A percentile compares a stretch with the other conserved stretches of the same genome.
phyloP scores from a whole-genome alignment of 169 alveolate genomes.

The Cryptosporidium sp. region DNA sequence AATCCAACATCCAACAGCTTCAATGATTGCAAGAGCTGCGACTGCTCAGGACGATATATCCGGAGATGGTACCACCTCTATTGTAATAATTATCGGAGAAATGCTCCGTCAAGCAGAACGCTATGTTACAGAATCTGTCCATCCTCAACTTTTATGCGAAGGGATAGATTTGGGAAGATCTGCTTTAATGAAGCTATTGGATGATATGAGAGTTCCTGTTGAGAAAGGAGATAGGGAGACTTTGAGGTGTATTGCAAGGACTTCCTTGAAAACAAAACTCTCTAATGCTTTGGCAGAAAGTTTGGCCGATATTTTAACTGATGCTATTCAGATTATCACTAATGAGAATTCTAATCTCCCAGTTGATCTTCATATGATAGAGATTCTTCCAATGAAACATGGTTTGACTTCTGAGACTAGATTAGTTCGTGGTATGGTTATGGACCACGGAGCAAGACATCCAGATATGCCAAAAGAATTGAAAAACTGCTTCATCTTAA shows the following conservation, averaged over 20 bases:
- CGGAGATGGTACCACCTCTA: slow-evolving; percentile 99
- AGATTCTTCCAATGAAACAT: slow-evolving; percentile 97
- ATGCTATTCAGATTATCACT: slow-evolving; percentile 89
- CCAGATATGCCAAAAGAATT: slow-evolving; percentile 98
- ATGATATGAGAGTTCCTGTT: slow-evolving; percentile 83
- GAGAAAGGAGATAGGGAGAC: slow-evolving; percentile 90
- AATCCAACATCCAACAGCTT: slow-evolving; percentile 99
- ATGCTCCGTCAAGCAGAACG: slow-evolving; percentile 90
- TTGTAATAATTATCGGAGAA: slow-evolving; percentile 95
- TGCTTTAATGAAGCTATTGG: slow-evolving; percentile 90
- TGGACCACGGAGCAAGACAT: slow-evolving; percentile 99
- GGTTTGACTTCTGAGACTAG: slow-evolving; percentile 95
- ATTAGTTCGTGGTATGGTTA: slow-evolving; percentile 92
- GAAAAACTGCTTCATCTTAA: slow-evolving; percentile 95
- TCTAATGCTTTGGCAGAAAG: slow-evolving; percentile 91
- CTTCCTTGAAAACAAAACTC: slow-evolving; percentile 94
- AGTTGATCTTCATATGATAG: slow-evolving; percentile 98
- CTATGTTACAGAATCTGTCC: slow-evolving; percentile 93
- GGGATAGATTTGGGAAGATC: slow-evolving; percentile 95
- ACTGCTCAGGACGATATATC: slow-evolving; percentile 98
- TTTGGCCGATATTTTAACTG: slow-evolving; percentile 95
- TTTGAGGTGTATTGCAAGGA: slow-evolving; percentile 92
- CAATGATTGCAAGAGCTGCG: slow-evolving; percentile 98
- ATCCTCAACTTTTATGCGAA: slow-evolving; percentile 96
- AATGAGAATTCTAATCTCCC: slow-evolving; percentile 81